phyloP scores from a whole-genome alignment of 106 monocot species.

The Allium sativum region DNA sequence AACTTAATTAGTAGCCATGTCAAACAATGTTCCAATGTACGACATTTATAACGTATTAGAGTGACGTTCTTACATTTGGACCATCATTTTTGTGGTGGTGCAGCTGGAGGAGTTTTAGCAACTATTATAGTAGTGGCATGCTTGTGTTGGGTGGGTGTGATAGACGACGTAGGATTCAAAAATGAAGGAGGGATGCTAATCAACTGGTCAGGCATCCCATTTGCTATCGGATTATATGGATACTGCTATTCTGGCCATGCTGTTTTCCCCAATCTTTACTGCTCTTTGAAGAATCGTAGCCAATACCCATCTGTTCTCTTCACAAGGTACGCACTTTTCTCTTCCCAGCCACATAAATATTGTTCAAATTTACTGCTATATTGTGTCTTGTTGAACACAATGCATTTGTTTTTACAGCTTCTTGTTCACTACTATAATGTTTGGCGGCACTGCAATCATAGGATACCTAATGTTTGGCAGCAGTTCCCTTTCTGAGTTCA shows the following conservation, averaged over 20 bases:
- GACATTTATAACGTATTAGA: too few relatives aligned
- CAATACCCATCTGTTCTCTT: constrained; percentile 64
- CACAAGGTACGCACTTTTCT: constrained; percentile 30
- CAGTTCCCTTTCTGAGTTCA: constrained; percentile 39
- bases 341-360: too few relatives aligned
- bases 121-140: constrained; percentile 45
- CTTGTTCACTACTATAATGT: constrained; percentile 22
- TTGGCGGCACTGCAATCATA: constrained; percentile 30
- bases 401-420: constrained; percentile 22
- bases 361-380: too few relatives aligned
- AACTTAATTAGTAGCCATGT: too few relatives aligned
- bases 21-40: too few relatives aligned
- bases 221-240: constrained; percentile 40
- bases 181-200: constrained; percentile 38
- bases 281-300: constrained; percentile 65
- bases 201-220: constrained; percentile 46
- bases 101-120: constrained; percentile 89
- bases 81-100: too few relatives aligned
- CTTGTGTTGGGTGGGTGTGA: constrained; percentile 71
- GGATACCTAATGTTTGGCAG: constrained; percentile 58
- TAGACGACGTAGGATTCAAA: constrained; percentile 57
- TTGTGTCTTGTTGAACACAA: too few relatives aligned
- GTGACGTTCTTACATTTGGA: too few relatives aligned
- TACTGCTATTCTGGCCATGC: constrained; percentile 84
- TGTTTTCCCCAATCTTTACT: constrained; percentile 87